Evolutionary conservation across 2,329 filamentous ascomycete species (phyloP).

Genomic region (Pseudogymnoascus sp.): DNA sequence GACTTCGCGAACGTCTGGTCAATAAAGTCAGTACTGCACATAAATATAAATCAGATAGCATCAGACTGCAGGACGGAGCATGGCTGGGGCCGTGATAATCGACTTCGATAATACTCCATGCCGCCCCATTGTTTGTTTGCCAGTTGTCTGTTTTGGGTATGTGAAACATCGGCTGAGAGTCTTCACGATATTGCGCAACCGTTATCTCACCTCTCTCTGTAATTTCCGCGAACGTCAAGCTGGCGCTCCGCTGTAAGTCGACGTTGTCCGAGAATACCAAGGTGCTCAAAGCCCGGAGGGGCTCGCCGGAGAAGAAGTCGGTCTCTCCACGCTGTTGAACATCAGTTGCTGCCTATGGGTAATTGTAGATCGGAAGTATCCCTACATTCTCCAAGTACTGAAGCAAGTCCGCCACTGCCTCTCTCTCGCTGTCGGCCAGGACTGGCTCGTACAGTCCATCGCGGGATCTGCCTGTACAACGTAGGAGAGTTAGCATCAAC

Average conservation of each 20-base stretch:
- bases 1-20: conserved; percentile 86
- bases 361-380: background rate
- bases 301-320: conserved; percentile 96
- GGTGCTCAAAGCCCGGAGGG: conserved; percentile 85
- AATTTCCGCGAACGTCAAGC: conserved; percentile 96
- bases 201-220: conserved; percentile 80
- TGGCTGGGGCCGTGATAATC: background rate
- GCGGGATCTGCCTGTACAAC: conserved; percentile 56
- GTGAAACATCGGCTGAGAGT: background rate
- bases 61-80: conserved; percentile 16
- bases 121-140: background rate
- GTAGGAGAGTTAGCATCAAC: conserved; percentile 27
- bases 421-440: conserved; percentile 89
- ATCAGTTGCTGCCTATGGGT: conserved; percentile 16
- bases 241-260: conserved; percentile 92
- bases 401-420: conserved; percentile 90
- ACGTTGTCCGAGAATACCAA: conserved; percentile 98
- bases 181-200: background rate
- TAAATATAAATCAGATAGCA: background rate
- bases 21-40: background rate
- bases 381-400: conserved; percentile 92
- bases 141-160: background rate
- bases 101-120: background rate
- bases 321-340: conserved; percentile 70
- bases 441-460: conserved; percentile 80